Conservation (phyloP, 2,329 filamentous ascomycete species). For the Neophaeococcomyces aloes region DNA sequence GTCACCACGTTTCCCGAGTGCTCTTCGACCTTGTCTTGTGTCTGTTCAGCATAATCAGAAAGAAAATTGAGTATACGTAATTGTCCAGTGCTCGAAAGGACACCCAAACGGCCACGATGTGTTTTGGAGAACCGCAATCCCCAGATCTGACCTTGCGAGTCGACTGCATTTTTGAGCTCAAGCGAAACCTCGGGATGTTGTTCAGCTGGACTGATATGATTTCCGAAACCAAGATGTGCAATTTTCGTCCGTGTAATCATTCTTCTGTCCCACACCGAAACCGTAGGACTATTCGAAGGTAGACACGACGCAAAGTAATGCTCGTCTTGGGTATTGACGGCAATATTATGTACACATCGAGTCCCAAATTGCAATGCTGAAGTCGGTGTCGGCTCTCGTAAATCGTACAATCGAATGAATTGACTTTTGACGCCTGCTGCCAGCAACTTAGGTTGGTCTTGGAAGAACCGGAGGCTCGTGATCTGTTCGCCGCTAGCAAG, state of each 20-base stretch:
- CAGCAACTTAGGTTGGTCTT: constrained; percentile 48
- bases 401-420: constrained; percentile 52
- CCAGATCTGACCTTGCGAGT: constrained; percentile 47
- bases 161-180: constrained; percentile 47
- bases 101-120: constrained; percentile 47
- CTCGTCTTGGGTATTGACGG: constrained; percentile 53
- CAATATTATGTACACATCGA: constrained; percentile 52
- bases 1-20: constrained; percentile 9
- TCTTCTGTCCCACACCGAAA: constrained; percentile 55
- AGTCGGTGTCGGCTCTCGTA: constrained; percentile 37
- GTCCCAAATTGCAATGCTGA: constrained; percentile 43
- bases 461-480: constrained; percentile 55
- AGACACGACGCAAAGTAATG: constrained; percentile 53
- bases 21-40: constrained; percentile 30
- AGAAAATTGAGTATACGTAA: constrained; percentile 47
- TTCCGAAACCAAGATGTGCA: constrained; percentile 25
- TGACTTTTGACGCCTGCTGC: constrained; percentile 51
- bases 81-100: constrained; percentile 49
- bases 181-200: constrained; percentile 39
- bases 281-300: constrained; percentile 45
- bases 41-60: constrained; percentile 38
- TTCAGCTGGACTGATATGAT: constrained; percentile 23
- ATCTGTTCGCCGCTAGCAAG: constrained; percentile 53
- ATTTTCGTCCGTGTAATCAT: constrained; percentile 31
- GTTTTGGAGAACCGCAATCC: constrained; percentile 51